Conservation (phyloP, 2,329 filamentous ascomycete genomes). For the Xylariaceae sp. region DNA sequence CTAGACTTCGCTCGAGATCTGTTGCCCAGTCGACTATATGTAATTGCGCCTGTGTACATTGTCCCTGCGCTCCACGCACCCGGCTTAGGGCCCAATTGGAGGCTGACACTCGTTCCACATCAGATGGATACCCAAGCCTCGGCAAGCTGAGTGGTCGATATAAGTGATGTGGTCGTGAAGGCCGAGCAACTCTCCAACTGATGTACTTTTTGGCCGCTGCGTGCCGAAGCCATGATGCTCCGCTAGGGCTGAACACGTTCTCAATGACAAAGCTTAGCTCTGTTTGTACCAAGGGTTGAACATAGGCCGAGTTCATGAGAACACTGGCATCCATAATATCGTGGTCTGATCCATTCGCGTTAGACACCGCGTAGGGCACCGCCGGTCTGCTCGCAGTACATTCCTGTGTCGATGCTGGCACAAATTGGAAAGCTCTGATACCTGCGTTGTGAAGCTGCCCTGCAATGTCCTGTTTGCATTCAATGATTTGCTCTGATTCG, state of each 20-base stretch:
- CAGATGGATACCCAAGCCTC: constrained; percentile 3
- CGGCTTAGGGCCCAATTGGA: constrained; percentile 54
- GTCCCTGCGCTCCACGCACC: constrained; percentile 34
- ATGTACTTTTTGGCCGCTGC: constrained; percentile 78
- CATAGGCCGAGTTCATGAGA: constrained; percentile 87
- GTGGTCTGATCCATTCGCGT: constrained; percentile 62
- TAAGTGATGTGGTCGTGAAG: constrained; percentile 27
- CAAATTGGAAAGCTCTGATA: constrained; percentile 66
- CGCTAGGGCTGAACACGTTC: constrained; percentile 72
- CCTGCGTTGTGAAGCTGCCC: constrained; percentile 52
- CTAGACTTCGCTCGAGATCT: constrained; percentile 71
- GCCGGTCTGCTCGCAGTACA: constrained; percentile 22
- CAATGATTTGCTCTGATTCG: constrained; percentile 49
- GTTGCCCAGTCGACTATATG: constrained; percentile 77
- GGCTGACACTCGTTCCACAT: neutral
- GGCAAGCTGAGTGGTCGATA: constrained; percentile 30
- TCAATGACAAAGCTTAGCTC: constrained; percentile 69
- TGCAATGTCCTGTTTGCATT: constrained; percentile 56
- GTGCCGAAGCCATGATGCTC: constrained; percentile 76
- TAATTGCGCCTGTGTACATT: constrained; percentile 41
- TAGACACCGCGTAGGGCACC: constrained; percentile 73
- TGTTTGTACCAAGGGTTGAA: constrained; percentile 72
- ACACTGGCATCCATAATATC: constrained; percentile 90
- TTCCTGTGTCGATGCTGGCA: constrained; percentile 29
- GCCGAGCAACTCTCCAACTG: constrained; percentile 53